Evolutionary conservation across 1,139 yeast species (phyloP).

Genomic region (Lodderomyces beijingensis): DNA sequence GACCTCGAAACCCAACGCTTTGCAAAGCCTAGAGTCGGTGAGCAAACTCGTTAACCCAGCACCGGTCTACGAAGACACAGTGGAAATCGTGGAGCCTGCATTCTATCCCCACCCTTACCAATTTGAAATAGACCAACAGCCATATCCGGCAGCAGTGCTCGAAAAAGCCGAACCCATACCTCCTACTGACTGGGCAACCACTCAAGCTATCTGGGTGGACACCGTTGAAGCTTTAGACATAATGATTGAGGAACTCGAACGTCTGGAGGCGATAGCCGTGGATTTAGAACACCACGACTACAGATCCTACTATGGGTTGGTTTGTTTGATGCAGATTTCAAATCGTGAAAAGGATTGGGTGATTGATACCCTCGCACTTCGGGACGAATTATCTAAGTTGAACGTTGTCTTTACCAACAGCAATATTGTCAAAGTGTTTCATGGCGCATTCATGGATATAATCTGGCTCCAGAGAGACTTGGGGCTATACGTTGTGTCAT

Average conservation of each 20-base stretch:
- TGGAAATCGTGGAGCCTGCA: constrained; percentile 44
- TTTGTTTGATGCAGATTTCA: constrained; percentile 91
- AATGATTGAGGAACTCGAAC: constrained; percentile 53
- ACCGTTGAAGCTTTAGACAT: constrained; percentile 44
- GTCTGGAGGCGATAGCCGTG: constrained; percentile 72
- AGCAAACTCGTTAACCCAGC: constrained; percentile 26
- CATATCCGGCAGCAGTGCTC: constrained; percentile 62
- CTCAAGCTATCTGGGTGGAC: constrained; percentile 71
- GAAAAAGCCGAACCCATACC: constrained; percentile 47
- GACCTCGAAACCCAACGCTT: constrained; percentile 64
- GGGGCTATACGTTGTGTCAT: constrained; percentile 83
- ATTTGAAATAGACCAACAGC: constrained; percentile 65
- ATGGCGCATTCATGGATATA: constrained; percentile 96
- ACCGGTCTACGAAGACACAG: constrained; percentile 26
- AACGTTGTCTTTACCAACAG: constrained; percentile 83
- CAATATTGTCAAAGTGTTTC: constrained; percentile 75
- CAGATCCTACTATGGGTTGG: constrained; percentile 85
- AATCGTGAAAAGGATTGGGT: constrained; percentile 77
- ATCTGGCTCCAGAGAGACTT: constrained; percentile 96
- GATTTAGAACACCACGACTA: constrained; percentile 97
- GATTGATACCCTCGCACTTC: constrained; percentile 70
- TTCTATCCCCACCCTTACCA: constrained; percentile 82
- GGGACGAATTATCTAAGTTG: constrained; percentile 65
- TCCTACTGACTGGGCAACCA: constrained; percentile 60
- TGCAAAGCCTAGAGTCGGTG: constrained; percentile 48